These are phyloP conservation scores for Mycena alexandri DNA, from an alignment of 768 basidiomycete genomes.

Conservation along the genomic window DNA sequence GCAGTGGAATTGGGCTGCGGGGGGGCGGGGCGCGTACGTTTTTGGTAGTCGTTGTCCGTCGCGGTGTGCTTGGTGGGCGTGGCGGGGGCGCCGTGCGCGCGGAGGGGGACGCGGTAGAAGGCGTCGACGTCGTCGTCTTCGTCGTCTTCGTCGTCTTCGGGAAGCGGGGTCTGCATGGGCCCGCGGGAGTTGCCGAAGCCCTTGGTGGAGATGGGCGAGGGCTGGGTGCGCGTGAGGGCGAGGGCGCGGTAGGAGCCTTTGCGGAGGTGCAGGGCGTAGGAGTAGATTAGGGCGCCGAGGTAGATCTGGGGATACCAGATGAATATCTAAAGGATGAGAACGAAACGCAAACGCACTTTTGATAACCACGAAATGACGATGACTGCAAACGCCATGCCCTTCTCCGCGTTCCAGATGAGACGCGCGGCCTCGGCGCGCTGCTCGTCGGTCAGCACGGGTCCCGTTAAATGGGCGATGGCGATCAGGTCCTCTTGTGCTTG, in stretches of 20 bases:
- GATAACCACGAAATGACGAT: constrained; percentile 87
- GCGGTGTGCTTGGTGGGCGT: constrained; percentile 8
- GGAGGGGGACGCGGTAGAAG: constrained; percentile 75
- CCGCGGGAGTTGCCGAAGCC: constrained; percentile 37
- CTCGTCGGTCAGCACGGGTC: constrained; percentile 69
- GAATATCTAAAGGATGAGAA: too few relatives aligned
- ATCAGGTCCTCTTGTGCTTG: constrained; percentile 91
- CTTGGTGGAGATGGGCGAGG: constrained; percentile 44
- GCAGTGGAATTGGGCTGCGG: constrained; percentile 11
- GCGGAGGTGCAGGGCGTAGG: constrained; percentile 92
- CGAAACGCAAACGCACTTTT: constrained; percentile 70
- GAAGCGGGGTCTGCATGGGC: constrained; percentile 53
- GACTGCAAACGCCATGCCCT: constrained; percentile 81
- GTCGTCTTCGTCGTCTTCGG: constrained; percentile 63
- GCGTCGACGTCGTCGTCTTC: constrained; percentile 72
- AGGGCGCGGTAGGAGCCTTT: constrained; percentile 91
- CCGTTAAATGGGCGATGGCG: constrained; percentile 64
- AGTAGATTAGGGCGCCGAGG: constrained; percentile 91
- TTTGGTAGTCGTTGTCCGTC: constrained; percentile 17
- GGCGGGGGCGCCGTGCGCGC: constrained; percentile 34
- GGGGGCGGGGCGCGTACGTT: constrained; percentile 18
- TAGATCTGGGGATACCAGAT: constrained; percentile 71
- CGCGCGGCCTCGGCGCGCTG: constrained; percentile 81
- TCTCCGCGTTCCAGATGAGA: constrained; percentile 91
- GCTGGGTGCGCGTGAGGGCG: constrained; percentile 72